Conservation (phyloP, 176 grass and related monocot species). For the Tillandsia fasciculata region DNA sequence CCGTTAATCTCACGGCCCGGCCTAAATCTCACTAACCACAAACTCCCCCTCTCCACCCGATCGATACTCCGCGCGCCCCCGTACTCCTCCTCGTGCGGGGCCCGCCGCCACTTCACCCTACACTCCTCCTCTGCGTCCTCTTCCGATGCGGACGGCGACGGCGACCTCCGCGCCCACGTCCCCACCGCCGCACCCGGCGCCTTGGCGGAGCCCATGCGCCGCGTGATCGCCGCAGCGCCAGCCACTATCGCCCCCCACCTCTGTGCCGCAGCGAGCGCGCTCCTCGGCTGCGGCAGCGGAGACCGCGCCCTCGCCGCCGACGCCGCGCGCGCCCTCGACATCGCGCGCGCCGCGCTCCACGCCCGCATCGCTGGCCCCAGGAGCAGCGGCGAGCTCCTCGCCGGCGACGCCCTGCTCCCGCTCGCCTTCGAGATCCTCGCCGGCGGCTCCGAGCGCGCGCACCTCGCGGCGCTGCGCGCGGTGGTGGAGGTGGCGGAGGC, state of each 20-base stretch:
- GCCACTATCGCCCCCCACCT: background rate
- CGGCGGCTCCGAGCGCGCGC: background rate
- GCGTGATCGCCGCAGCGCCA: background rate
- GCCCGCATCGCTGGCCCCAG: background rate
- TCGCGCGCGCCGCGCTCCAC: background rate
- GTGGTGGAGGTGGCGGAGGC: background rate
- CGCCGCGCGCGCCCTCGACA: background rate
- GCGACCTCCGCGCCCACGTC: too few relatives aligned
- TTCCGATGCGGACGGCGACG: too few relatives aligned
- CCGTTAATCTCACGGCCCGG: too few relatives aligned
- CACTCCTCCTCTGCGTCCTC: too few relatives aligned
- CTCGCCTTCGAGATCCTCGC: background rate
- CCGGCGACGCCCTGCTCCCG: background rate
- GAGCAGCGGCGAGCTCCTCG: background rate
- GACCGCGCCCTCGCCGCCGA: background rate
- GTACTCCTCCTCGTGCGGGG: too few relatives aligned
- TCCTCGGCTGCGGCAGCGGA: background rate
- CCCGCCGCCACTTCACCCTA: too few relatives aligned
- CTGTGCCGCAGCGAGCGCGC: background rate
- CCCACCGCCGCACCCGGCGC: too few relatives aligned
- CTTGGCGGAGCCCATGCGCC: background rate
- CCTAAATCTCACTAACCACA: too few relatives aligned
- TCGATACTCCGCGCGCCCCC: too few relatives aligned
- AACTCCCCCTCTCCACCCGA: too few relatives aligned
- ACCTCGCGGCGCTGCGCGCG: background rate